A percentile compares a stretch with the other conserved stretches of the same genome.
Evolutionary conservation across 2,329 filamentous ascomycete species (phyloP).

Genomic region (Exophiala calicioides): DNA sequence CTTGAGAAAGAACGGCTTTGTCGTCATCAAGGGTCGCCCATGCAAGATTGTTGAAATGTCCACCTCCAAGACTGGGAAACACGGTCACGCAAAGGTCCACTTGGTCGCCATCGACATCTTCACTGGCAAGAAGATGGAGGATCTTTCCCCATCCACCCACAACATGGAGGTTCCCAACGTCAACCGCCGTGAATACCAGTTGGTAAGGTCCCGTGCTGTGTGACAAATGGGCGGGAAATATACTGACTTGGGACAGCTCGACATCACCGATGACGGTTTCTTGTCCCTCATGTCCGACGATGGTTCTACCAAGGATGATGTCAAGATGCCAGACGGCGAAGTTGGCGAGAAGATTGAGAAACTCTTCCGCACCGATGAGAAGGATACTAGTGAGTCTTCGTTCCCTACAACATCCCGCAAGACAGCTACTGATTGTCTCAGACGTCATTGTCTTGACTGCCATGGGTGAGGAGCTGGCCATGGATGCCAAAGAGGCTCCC

Average conservation of each 20-base stretch:
- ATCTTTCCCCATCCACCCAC: conserved; percentile 95
- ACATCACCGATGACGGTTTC: conserved; percentile 91
- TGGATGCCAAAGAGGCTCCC: conserved; percentile 93
- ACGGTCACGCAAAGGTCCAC: conserved; percentile 99
- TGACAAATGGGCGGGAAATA: conserved; percentile 1
- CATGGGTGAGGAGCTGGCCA: conserved; percentile 91
- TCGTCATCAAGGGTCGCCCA: conserved; percentile 95
- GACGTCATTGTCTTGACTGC: conserved; percentile 90
- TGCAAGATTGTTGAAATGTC: conserved; percentile 99
- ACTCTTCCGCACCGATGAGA: conserved; percentile 79
- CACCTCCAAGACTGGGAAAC: conserved; percentile 99
- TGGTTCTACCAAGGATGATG: conserved; percentile 89
- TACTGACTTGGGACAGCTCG: conserved; percentile 60
- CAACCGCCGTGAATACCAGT: conserved; percentile 83
- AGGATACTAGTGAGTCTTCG: conserved; percentile 78
- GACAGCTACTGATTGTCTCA: conserved; percentile 40
- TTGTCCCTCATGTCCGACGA: conserved; percentile 89
- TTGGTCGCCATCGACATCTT: conserved; percentile 98
- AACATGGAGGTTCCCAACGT: conserved; percentile 90
- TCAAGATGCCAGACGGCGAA: conserved; percentile 88
- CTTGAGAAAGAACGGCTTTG: conserved; percentile 98
- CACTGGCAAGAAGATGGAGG: conserved; percentile 99
- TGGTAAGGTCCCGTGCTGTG: conserved; percentile 69
- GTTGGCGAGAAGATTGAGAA: conserved; percentile 81
- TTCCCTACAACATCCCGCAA: neutral